These are phyloP conservation scores for Lachnellula occidentalis DNA, from an alignment of 2,329 filamentous ascomycete genomes.

Conservation along the genomic window DNA sequence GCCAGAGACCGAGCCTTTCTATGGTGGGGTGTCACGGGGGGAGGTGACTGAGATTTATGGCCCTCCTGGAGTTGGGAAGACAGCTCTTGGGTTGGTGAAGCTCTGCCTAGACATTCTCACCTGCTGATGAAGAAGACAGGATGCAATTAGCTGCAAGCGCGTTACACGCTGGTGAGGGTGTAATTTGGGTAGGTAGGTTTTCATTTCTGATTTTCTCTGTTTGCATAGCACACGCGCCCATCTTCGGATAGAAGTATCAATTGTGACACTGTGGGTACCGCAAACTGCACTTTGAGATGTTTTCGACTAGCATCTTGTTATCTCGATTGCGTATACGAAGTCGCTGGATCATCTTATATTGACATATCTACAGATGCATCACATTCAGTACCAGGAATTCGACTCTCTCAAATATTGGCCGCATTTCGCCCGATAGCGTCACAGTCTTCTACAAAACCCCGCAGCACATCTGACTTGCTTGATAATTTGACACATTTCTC, in stretches of 20 bases:
- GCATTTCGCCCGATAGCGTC: conserved; percentile 6
- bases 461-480: conserved; percentile 28
- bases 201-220: background rate
- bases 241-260: background rate
- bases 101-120: background rate
- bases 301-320: background rate
- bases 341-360: background rate
- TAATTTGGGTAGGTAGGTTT: conserved; percentile 73
- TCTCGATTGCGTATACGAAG: background rate
- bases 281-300: background rate
- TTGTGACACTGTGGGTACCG: background rate
- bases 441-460: conserved; percentile 6
- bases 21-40: conserved; percentile 63
- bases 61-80: conserved; percentile 81
- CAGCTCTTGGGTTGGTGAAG: conserved; percentile 52
- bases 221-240: background rate
- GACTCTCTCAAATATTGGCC: conserved; percentile 43
- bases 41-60: conserved; percentile 86
- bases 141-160: conserved; percentile 64
- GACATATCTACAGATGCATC: conserved; percentile 26
- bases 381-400: conserved; percentile 38
- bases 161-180: conserved; percentile 53
- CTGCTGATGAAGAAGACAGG: conserved; percentile 36
- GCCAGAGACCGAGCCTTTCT: conserved; percentile 14
- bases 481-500: conserved; percentile 60